phyloP scores from a whole-genome alignment of 2,329 filamentous ascomycete genomes.

The Ophiostoma ulmi region DNA sequence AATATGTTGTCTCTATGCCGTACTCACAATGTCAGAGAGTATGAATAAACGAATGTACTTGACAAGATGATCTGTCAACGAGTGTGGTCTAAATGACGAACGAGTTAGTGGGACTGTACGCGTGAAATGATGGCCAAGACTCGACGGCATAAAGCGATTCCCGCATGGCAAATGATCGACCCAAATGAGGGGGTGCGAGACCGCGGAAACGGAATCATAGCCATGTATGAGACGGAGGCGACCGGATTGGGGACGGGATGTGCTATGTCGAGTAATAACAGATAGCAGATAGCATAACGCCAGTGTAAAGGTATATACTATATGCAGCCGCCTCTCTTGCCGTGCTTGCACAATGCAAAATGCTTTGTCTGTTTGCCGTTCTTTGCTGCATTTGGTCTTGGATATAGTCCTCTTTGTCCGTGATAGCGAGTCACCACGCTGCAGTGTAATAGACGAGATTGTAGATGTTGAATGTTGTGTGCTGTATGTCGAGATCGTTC shows the following conservation, averaged over 20 bases:
- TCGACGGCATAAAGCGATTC: background rate
- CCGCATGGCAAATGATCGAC: background rate
- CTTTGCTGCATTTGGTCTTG: background rate
- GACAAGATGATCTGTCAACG: slow-evolving; percentile 48
- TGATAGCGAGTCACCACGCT: background rate
- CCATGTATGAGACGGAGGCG: background rate
- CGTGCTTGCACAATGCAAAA: background rate
- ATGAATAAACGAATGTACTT: slow-evolving; percentile 54
- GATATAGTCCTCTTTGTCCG: background rate
- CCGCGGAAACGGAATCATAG: background rate
- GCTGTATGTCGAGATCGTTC: background rate
- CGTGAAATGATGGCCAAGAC: background rate
- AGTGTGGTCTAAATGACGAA: slow-evolving; percentile 38
- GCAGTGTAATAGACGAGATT: background rate
- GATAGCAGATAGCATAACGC: background rate
- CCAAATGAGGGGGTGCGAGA: background rate
- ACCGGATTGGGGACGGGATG: background rate
- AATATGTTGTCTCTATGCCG: background rate
- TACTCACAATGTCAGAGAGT: slow-evolving; percentile 41
- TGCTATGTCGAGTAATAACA: background rate
- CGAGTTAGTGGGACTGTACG: slow-evolving; percentile 27
- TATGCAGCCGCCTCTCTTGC: slow-evolving; percentile 5
- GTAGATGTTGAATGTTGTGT: background rate
- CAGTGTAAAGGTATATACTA: background rate
- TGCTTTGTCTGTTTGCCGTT: background rate